These are phyloP conservation scores for Podila minutissima DNA, from an alignment of 192 early-diverging fungal genomes.

Conservation along the genomic window DNA sequence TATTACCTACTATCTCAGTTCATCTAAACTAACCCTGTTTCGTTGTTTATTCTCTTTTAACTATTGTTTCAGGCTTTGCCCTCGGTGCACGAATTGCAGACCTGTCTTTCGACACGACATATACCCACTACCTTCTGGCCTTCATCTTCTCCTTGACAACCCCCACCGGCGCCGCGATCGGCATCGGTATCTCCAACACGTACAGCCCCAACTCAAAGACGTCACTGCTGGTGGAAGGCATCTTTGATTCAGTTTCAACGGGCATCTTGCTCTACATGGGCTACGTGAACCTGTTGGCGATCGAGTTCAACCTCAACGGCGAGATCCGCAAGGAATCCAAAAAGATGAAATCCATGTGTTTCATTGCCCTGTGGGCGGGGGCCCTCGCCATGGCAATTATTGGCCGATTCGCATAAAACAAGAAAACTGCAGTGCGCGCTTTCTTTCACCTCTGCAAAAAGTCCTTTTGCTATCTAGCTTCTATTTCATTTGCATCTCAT, in stretches of 20 bases:
- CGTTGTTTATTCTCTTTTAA: conserved; percentile 51
- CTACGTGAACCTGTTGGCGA: conserved; percentile 74
- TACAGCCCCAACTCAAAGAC: conserved; percentile 63
- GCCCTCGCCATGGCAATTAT: conserved; percentile 78
- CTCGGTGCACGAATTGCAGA: conserved; percentile 71
- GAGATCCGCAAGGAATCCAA: conserved; percentile 45
- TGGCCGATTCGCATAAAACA: conserved; percentile 52
- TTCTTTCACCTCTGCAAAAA: neutral
- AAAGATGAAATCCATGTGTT: conserved; percentile 57
- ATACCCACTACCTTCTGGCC: conserved; percentile 63
- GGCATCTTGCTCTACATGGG: conserved; percentile 86
- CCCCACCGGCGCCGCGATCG: conserved; percentile 78
- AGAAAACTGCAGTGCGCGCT: neutral
- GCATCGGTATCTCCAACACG: conserved; percentile 71
- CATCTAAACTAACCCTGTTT: neutral
- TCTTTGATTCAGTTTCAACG: conserved; percentile 79
- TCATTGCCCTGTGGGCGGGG: conserved; percentile 74
- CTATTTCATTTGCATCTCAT: neutral
- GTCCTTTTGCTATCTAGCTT: too few species aligned
- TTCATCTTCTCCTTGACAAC: conserved; percentile 75
- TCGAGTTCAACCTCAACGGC: conserved; percentile 69
- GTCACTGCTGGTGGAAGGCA: conserved; percentile 70
- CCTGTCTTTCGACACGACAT: conserved; percentile 52
- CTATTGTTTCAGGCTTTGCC: conserved; percentile 65
- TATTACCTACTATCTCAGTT: neutral